Conservation (phyloP, 2,329 filamentous ascomycete species). For the Microdochium nivale region DNA sequence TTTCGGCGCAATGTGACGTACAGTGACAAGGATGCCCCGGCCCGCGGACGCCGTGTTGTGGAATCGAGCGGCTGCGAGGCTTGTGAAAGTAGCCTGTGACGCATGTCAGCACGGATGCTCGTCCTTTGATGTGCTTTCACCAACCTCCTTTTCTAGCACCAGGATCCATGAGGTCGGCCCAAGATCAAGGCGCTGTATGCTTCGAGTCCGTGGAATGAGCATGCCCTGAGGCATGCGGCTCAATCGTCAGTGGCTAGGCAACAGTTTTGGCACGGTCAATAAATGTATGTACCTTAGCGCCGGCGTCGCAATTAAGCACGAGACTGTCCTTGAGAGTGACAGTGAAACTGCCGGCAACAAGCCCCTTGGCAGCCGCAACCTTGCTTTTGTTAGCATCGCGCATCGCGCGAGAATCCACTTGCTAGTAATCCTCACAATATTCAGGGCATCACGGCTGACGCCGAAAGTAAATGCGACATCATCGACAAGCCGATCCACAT, state of each 20-base stretch:
- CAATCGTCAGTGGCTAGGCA: constrained; percentile 2
- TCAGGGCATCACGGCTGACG: constrained; percentile 54
- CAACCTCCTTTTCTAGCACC: constrained; percentile 71
- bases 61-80: constrained; percentile 48
- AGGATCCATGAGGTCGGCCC: constrained; percentile 52
- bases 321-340: constrained; percentile 22
- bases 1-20: constrained; percentile 20
- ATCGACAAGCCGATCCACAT: constrained; percentile 66
- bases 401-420: not conserved
- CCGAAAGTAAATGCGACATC: constrained; percentile 64
- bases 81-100: constrained; percentile 63
- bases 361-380: constrained; percentile 67
- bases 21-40: constrained; percentile 61
- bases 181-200: constrained; percentile 42
- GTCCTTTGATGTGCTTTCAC: constrained; percentile 1
- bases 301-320: constrained; percentile 15
- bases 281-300: constrained; percentile 17
- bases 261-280: not conserved
- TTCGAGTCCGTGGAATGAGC: constrained; percentile 46
- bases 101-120: constrained; percentile 6
- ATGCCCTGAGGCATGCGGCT: constrained; percentile 37
- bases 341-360: constrained; percentile 52
- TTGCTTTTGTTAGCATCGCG: constrained; percentile 20
- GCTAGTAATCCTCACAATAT: constrained; percentile 47
- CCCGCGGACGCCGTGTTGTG: constrained; percentile 39